Evolutionary conservation across 1,139 yeast genomes (phyloP), one percentile per base, ranked within the genome.

Genomic region (Saccharomyces hybrid): DNA sequence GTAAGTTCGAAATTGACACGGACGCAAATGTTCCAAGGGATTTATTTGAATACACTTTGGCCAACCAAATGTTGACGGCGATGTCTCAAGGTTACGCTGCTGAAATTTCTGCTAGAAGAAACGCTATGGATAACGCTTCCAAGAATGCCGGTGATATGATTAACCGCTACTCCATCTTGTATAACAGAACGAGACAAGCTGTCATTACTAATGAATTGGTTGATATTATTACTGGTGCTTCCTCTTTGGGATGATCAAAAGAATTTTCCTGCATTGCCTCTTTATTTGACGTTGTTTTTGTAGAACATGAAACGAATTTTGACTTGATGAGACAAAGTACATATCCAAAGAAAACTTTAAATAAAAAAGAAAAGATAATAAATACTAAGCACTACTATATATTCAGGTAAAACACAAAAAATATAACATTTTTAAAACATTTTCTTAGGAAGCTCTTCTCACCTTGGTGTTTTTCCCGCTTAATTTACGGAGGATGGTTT

Each of bases 141-240:
- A 93, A 93, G 95, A 93, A 91, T 74, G 99, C 99, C 62, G 96
- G 96, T 78, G 99, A 93, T 69, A 93, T 93, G 99, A 93, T 93
- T 73, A 85, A 82, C 79, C 85, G 82, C 73, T 91, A 88, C 86
- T 86, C 98, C 65, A 93, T 93, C 75, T 84, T 91, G 76, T 93
- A 93, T 80, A 93, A 93, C 91, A 91, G 99, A 84, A 88, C 98
- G 74, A 91, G 99, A 86, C 99, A 93, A 83, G 99, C 99, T 69
- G 99, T 91, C 74, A 93, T 93, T 73, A 93, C 99, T 79, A 93
- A 93, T 83, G 99, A 93, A 81, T 82, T 93, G 84, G 98, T 93
- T 72, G 99, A 93, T 79, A 93, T 93, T 73, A 93, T 93, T 76
- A 93, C 99, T 71, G 99, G 99, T 89, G 99, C 98, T 72, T 88